Evolutionary conservation across 495 filamentous ascomycete genomes (phyloP).

Genomic region (Penicillium pulvis): DNA sequence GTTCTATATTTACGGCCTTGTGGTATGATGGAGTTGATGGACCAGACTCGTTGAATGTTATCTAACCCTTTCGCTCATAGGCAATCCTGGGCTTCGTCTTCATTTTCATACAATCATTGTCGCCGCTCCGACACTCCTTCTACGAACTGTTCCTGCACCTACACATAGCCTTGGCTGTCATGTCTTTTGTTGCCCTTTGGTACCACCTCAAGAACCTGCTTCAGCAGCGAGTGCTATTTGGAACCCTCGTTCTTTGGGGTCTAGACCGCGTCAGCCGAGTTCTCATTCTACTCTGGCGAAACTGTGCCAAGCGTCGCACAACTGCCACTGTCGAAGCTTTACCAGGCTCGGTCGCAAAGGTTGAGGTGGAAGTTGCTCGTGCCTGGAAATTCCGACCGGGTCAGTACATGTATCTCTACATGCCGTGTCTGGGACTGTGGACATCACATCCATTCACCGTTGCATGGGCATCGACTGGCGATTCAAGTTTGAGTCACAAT

Average conservation of each 20-base stretch:
- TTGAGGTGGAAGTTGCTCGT: constrained; percentile 51
- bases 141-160: constrained; percentile 60
- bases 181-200: constrained; percentile 55
- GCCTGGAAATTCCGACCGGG: constrained; percentile 54
- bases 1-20: constrained; percentile 39
- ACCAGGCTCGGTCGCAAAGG: constrained; percentile 49
- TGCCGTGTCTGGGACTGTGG: constrained; percentile 52
- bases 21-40: constrained; percentile 29
- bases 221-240: constrained; percentile 41
- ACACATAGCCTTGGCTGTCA: constrained; percentile 52
- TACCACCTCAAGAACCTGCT: constrained; percentile 52
- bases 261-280: constrained; percentile 55
- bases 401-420: constrained; percentile 59
- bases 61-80: constrained; percentile 18
- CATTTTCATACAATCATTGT: constrained; percentile 52
- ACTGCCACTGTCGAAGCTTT: constrained; percentile 55
- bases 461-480: constrained; percentile 46
- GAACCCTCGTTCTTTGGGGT: constrained; percentile 43
- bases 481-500: constrained; percentile 8
- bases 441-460: constrained; percentile 61
- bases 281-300: constrained; percentile 61
- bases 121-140: constrained; percentile 57
- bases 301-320: constrained; percentile 42
- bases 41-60: background rate
- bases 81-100: constrained; percentile 47